Evolutionary conservation across 768 basidiomycete species (phyloP), one percentile per base, ranked within the genome.

Genomic region (Mrakia gelida): DNA sequence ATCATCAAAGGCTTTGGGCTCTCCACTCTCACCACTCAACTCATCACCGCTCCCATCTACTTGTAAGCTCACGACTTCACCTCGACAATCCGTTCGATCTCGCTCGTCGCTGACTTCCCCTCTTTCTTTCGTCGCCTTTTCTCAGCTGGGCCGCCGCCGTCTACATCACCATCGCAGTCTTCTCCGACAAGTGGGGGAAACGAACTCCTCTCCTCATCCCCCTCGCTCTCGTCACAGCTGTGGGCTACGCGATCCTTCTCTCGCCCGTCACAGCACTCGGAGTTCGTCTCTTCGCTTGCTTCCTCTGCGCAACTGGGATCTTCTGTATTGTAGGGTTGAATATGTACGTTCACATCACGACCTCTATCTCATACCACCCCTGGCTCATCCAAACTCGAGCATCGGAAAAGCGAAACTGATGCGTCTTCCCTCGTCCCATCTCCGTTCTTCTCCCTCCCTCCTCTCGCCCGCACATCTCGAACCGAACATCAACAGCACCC

Each of bases 11-110:
- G 79, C 28, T 73, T 81, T 61, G 82, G 82, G 7, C 81, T 68
- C 74, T 68, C 52, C 63, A 81, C 75, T 30, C 79, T 81, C 49
- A 73, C 77, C 32, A 80, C 82, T 21, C 80, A 82, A 49, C 76
- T 82, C 8, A 77, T 82, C 75, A 82, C 82, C 54, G 80, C 81
- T 41, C 80, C 80, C 41, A 76, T 81, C 59, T 81, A 80, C 70
- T 78, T 80, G 74, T 73, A 68, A 16, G 71, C 30, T 13, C 28
- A n/a, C n/a, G n/a, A n/a, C n/a, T n/a, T n/a, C n/a, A n/a, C n/a
- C n/a, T n/a, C n/a, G n/a, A n/a, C n/a, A n/a, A n/a, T n/a, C n/a
- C n/a, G n/a, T n/a, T n/a, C n/a, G n/a, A 11, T 10, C 45, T 45
- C 15, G 21, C n/a, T n/a, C 62, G 62, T 65, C 63, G 45, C 45